Evolutionary conservation across 306 rosid species (phyloP), one percentile per base, ranked within the genome.

Genomic region (Cucumis melo): DNA sequence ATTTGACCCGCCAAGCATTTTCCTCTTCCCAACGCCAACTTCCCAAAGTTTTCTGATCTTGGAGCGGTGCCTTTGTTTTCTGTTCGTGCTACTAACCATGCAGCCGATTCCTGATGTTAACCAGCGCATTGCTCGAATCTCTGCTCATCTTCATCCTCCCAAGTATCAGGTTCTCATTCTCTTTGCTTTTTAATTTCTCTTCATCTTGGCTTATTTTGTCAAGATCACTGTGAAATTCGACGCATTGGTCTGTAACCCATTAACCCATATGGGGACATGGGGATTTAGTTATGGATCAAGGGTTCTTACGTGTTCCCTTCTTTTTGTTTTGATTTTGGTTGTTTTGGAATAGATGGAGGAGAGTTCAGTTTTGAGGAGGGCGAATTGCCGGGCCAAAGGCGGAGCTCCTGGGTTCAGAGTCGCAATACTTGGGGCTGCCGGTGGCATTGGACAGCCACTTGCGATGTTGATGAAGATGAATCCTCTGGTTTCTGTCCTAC

Each of bases 361-460:
- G 17, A 76, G 14, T 73, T 83, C 85, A 19, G 70, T 46, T 53
- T 36, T 93, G 88, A 77, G 73, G 15, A 77, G 77, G 59, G 84
- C 53, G 14, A 71, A 84, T 71, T 93, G 98, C 85, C 84, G 98
- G 72, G 99, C 93, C 50, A 95, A 92, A 73, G 99, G 99, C 9
- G 93, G 96, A 7, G 71, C 96, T 9, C 91, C 98, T 7, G 98
- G 99, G 50, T 92, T 90, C 85, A 95, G 87, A 73, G 98, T 95
- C 5, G 99, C 99, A 8, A 86, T 95, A 34, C 70, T 95, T 81
- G 98, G 99, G 57, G 98, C 98, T 75, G 93, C 99, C 60, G 98
- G 97, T 23, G 97, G 99, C 78, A 95, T 95, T 75, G 99, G 98
- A 51, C 98, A 95, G 74, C 84, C 99, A 75, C 96, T 95, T 44